A percentile compares a stretch with the other conserved stretches of the same genome.
These are phyloP conservation scores for Phalaenopsis equestris DNA, from an alignment of 106 monocot genomes.

Conservation along the genomic window DNA sequence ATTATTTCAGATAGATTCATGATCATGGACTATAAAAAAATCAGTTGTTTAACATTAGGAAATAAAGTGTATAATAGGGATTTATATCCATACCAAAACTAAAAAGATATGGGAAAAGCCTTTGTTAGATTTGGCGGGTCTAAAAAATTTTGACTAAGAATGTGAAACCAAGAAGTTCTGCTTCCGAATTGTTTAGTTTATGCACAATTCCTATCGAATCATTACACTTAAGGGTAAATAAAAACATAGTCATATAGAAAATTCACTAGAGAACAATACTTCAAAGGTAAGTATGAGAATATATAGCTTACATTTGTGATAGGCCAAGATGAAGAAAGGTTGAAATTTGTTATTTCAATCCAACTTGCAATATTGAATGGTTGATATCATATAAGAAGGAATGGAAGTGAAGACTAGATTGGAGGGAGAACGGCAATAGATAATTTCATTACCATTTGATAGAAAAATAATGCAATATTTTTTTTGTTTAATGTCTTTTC, in stretches of 20 bases:
- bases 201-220: too few relatives aligned
- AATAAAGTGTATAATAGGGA: too few relatives aligned
- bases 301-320: not conserved
- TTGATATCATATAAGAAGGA: not conserved
- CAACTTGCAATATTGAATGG: not conserved
- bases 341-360: not conserved
- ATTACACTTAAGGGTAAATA: too few relatives aligned
- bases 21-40: too few relatives aligned
- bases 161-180: too few relatives aligned
- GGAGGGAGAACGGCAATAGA: not conserved
- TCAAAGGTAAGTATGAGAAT: not conserved
- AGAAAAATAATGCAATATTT: not conserved
- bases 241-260: not conserved
- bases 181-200: too few relatives aligned
- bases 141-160: too few relatives aligned
- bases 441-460: not conserved
- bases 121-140: too few relatives aligned
- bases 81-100: too few relatives aligned
- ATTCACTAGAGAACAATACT: not conserved
- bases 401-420: not conserved
- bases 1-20: too few relatives aligned
- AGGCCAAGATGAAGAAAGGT: not conserved
- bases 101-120: too few relatives aligned
- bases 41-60: too few relatives aligned
- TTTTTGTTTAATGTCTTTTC: not conserved